Percentiles rank a stretch among this genome's conserved stretches.
Conservation (phyloP, 176 grass and related monocot genomes). For the Elaeis guineensis region DNA sequence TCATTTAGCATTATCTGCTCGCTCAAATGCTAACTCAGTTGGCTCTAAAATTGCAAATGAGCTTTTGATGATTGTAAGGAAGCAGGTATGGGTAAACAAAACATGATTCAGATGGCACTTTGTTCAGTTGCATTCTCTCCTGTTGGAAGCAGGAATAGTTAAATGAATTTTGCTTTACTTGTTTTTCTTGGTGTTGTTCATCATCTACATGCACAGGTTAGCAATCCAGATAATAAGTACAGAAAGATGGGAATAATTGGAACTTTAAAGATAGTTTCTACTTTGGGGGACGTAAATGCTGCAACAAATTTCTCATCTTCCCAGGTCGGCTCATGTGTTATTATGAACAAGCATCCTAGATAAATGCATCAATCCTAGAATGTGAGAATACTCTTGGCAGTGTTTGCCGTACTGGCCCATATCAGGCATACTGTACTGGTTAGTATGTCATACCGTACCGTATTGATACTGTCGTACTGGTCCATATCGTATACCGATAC, state of each 20-base stretch:
- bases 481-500: too few species aligned
- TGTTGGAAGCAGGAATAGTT: not conserved
- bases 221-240: constrained; percentile 88
- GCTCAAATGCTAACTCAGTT: constrained; percentile 46
- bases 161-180: constrained; percentile 3
- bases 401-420: too few species aligned
- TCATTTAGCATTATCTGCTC: constrained; percentile 59
- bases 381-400: not conserved
- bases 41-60: constrained; percentile 71
- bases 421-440: too few species aligned
- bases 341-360: not conserved
- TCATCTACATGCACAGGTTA: constrained; percentile 30
- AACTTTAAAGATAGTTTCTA: constrained; percentile 68
- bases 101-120: not conserved
- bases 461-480: too few species aligned
- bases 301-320: constrained; percentile 39
- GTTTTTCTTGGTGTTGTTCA: not conserved
- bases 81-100: constrained; percentile 40
- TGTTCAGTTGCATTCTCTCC: constrained; percentile 13
- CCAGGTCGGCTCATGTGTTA: constrained; percentile 43
- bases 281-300: constrained; percentile 45
- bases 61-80: constrained; percentile 91
- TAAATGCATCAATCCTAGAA: not conserved
- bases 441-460: too few species aligned
- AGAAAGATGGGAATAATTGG: constrained; percentile 96